Evolutionary conservation across 805 yeast species (phyloP), one percentile per base, ranked within the genome.

Genomic region (Saccharomycopsis sp.): DNA sequence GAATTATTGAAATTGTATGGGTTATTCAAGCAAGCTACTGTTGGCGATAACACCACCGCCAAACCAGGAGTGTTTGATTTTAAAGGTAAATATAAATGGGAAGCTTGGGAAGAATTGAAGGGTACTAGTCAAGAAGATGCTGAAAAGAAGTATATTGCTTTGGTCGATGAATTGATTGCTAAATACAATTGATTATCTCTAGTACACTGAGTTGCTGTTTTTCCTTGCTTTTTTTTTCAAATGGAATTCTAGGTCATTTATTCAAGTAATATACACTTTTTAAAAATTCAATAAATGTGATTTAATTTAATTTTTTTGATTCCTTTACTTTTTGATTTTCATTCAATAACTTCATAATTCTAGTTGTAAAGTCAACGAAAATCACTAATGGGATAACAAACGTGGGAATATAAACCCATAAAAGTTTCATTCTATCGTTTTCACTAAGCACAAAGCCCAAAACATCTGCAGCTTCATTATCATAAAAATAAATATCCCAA

Each of bases 61-160:
- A 84, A 85, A 67, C 98, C 98, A 40, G 92, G 96, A 49, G 64
- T 83, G 45, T 85, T 92, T 61, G 94, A 87, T 66, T 72, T 92
- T 67, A 86, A 82, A 68, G 96, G 89, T 52, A 87, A 94, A 66
- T 83, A 84, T 74, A 92, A 92, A 72, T 92, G 97, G 97, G 89
- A 88, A 59, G 74, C 97, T 6, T 92, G 97, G 97, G 79, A 79
- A 55, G 78, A 76, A 53, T 67, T 79, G 56, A 81, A 83, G 67
- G 98, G 98, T 44, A 74, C 73, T 46, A 63, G 86, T 31, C 83
- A 82, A 63, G 94, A 76, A 52, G 96, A 86, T 27, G 98, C 98
- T 46, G 97, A 89, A 70, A 49, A 70, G 52, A 70, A 86, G 54
- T 76, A 82, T 67, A 82, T 82, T 55, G 79, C 59, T 8, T 64